A percentile compares a stretch with the other conserved stretches of the same genome.
These are phyloP conservation scores for Neofusicoccum parvum DNA, from an alignment of 2,329 filamentous ascomycete genomes.

Conservation along the genomic window DNA sequence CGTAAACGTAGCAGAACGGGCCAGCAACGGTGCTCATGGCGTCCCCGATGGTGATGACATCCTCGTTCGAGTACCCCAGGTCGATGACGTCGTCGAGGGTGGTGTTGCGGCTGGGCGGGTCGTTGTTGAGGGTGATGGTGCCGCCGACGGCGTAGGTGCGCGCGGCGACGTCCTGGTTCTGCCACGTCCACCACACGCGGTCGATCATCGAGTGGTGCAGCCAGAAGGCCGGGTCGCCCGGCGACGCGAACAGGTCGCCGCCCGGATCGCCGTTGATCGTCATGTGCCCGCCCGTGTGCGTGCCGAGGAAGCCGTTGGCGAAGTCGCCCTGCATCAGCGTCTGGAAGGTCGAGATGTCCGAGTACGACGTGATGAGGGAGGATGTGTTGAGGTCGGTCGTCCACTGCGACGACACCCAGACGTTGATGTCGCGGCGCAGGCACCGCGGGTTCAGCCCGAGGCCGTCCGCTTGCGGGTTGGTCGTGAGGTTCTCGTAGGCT, in stretches of 20 bases:
- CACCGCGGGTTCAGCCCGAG: constrained; percentile 43
- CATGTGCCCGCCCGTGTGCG: constrained; percentile 53
- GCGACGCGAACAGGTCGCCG: constrained; percentile 50
- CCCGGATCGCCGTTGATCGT: constrained; percentile 50
- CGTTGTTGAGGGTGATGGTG: constrained; percentile 49
- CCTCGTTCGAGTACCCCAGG: constrained; percentile 37
- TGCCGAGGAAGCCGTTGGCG: constrained; percentile 39
- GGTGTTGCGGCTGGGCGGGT: constrained; percentile 47
- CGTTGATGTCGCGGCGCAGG: constrained; percentile 40
- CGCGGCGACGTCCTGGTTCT: constrained; percentile 45
- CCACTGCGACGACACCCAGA: constrained; percentile 29
- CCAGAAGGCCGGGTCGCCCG: constrained; percentile 51
- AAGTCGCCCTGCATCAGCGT: constrained; percentile 44
- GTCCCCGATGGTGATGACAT: constrained; percentile 39
- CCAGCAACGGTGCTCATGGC: constrained; percentile 48
- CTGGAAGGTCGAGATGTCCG: constrained; percentile 38
- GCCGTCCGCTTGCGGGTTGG: constrained; percentile 33
- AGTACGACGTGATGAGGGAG: constrained; percentile 28
- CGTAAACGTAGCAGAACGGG: constrained; percentile 51
- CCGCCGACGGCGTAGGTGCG: constrained; percentile 45
- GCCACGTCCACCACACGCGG: constrained; percentile 54
- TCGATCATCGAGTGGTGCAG: constrained; percentile 54
- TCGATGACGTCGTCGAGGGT: constrained; percentile 49
- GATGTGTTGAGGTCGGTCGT: constrained; percentile 30
- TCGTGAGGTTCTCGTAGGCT: constrained; percentile 32